phyloP scores from a whole-genome alignment of 1,284 basidiomycete species.

The Coniferiporia weirii region DNA sequence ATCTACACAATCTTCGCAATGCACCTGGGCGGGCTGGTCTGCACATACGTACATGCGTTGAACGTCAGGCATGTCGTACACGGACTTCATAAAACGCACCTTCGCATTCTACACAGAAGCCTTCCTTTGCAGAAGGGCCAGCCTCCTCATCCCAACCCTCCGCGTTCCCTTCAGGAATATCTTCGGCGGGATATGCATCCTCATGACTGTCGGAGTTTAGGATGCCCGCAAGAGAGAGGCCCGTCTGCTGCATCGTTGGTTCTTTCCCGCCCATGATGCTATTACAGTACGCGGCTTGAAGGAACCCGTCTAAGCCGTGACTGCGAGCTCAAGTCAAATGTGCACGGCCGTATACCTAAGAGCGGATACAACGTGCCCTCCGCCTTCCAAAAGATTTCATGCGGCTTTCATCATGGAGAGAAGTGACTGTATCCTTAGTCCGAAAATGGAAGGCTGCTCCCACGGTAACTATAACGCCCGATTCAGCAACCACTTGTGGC shows the following conservation, averaged over 20 bases:
- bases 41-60: neutral
- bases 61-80: neutral
- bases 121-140: constrained; percentile 45
- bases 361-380: no score
- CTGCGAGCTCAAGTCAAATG: neutral
- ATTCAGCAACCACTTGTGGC: no score
- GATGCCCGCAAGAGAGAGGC: constrained; percentile 14
- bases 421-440: no score
- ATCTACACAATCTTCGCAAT: constrained; percentile 66
- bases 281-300: neutral
- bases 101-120: constrained; percentile 78
- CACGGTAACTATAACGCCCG: no score
- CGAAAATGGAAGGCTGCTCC: no score
- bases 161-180: constrained; percentile 20
- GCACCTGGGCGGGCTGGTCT: constrained; percentile 73
- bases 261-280: constrained; percentile 3
- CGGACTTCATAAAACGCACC: constrained; percentile 38
- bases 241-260: neutral
- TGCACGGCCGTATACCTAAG: neutral
- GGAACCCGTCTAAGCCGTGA: neutral
- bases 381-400: no score
- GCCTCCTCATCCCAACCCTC: constrained; percentile 65
- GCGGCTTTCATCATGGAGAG: no score
- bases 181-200: neutral
- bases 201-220: constrained; percentile 11